Percentiles rank a stretch among this genome's conserved stretches.
These are phyloP conservation scores for Penicillium janthinellum DNA, from an alignment of 2,329 filamentous ascomycete genomes.

Conservation along the genomic window DNA sequence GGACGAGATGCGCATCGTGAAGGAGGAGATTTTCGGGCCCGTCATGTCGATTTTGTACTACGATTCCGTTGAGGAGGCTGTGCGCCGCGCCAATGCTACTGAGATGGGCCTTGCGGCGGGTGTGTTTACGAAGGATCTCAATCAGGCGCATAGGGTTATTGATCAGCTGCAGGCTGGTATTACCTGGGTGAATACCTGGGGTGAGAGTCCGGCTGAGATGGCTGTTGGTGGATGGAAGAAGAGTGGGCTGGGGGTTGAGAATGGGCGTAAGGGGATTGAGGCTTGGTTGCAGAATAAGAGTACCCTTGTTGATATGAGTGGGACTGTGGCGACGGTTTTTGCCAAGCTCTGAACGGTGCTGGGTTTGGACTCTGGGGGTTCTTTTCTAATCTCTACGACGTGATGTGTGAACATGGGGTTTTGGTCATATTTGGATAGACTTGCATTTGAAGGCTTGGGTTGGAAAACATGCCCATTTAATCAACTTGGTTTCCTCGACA, in stretches of 20 bases:
- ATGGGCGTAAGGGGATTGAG: slow-evolving; percentile 75
- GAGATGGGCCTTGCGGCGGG: slow-evolving; percentile 79
- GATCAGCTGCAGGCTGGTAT: slow-evolving; percentile 77
- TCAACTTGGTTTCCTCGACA: too few relatives aligned
- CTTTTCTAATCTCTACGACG: background rate
- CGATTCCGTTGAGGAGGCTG: slow-evolving; percentile 67
- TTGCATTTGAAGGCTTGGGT: too few relatives aligned
- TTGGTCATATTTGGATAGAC: background rate
- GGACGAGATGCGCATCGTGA: slow-evolving; percentile 76
- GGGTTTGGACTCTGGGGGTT: background rate
- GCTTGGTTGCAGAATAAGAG: slow-evolving; percentile 87
- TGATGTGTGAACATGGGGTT: background rate
- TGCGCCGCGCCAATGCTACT: slow-evolving; percentile 74
- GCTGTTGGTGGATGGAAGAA: slow-evolving; percentile 89
- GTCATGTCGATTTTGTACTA: slow-evolving; percentile 82
- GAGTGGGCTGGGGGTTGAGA: slow-evolving; percentile 85
- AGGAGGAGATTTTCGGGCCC: slow-evolving; percentile 86
- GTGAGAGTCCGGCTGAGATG: slow-evolving; percentile 91
- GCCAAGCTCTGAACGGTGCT: slow-evolving; percentile 59
- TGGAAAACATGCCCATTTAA: too few relatives aligned
- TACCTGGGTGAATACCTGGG: slow-evolving; percentile 92
- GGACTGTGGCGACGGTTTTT: slow-evolving; percentile 71
- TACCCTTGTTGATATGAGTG: slow-evolving; percentile 80
- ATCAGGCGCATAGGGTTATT: slow-evolving; percentile 71
- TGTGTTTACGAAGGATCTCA: slow-evolving; percentile 76